Base-by-base conservation (phyloP, 352 stramenopile species). In the Pythium monospermum region DNA sequence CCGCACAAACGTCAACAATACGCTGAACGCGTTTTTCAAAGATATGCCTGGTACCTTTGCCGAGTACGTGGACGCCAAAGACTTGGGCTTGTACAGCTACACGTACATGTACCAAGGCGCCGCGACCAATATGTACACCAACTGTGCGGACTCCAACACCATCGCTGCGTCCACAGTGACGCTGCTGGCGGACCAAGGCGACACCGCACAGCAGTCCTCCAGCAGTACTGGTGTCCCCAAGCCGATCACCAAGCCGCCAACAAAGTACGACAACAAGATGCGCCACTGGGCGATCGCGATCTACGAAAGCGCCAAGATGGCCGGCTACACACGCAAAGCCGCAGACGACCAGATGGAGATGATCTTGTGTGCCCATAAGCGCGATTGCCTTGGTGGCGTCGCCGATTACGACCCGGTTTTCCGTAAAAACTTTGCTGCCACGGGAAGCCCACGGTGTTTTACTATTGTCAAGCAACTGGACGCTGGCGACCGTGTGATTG, bases 1-100 rank as follows among this genome's bases (percentile, higher is more conserved):
- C 19, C 64, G 61, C 31, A 60, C 58, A 25, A 53, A 66, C 27
- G 49, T 59, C 1, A 61, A 66, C 23, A 72, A 71, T 33, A 63
- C 61, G 7, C 52, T 84, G 15, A 76, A 81, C 43, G 60, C 44
- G 23, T 84, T 75, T 59, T 87, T 84, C 53, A 80, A 84, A 32
- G 66, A 35, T 35, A 23, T 85, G 1, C 74, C 73, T 1, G 45
- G 35, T 21, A 73, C 53, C 12, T 76, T 66, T 49, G 48, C 23
- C 2, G 57, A 73, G 22, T 73, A 76, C 46, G 43, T 78, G 2
- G 74, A 83, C 39, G 64, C 60, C 6, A 76, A 69, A 27, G 62
- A 76, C 38, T 41, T 83, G n/a, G 65, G 68, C 3, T 48, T 61
- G 19, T 73, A 84, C 59, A 84, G 63, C 54, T 86, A 83, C 66